A percentile compares a stretch with the other conserved stretches of the same genome.
These are phyloP conservation scores for Geranium rotundifolium DNA, from an alignment of 345 rosid species.

Conservation along the genomic window DNA sequence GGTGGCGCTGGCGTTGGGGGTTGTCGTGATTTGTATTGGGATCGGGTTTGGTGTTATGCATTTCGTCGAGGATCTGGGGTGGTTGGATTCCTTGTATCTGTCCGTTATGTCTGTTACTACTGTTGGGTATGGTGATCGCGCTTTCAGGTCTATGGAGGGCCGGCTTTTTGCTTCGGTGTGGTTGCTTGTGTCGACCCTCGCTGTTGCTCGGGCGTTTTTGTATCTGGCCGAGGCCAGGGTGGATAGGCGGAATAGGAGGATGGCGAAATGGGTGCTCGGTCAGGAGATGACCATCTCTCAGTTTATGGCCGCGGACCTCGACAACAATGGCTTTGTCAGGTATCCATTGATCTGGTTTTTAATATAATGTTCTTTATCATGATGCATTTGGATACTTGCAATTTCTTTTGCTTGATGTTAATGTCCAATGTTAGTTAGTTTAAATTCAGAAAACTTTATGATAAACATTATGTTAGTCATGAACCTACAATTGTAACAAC, in stretches of 20 bases:
- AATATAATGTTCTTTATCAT: not conserved
- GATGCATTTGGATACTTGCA: not conserved
- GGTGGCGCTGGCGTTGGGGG: constrained; percentile 83
- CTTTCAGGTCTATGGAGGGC: constrained; percentile 55
- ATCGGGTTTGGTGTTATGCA: constrained; percentile 72
- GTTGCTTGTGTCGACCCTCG: constrained; percentile 89
- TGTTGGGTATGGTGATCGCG: constrained; percentile 80
- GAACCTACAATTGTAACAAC: too few species aligned
- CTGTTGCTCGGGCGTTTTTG: constrained; percentile 68
- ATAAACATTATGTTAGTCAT: too few species aligned
- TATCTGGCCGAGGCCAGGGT: constrained; percentile 84
- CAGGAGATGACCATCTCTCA: constrained; percentile 74
- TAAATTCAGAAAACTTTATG: too few species aligned
- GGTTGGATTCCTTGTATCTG: constrained; percentile 82
- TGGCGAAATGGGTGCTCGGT: constrained; percentile 70
- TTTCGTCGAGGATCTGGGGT: constrained; percentile 55
- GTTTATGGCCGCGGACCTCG: constrained; percentile 82
- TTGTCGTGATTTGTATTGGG: constrained; percentile 76
- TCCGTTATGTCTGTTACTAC: constrained; percentile 97
- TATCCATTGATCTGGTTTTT: constrained; percentile 12
- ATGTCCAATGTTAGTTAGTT: too few species aligned
- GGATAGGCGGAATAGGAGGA: constrained; percentile 68
- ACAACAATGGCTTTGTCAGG: constrained; percentile 79
- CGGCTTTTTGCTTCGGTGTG: constrained; percentile 72
- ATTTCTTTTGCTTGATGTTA: not conserved